Base-by-base conservation (phyloP, 805 yeast species). In the Wickerhamomyces bovis region DNA sequence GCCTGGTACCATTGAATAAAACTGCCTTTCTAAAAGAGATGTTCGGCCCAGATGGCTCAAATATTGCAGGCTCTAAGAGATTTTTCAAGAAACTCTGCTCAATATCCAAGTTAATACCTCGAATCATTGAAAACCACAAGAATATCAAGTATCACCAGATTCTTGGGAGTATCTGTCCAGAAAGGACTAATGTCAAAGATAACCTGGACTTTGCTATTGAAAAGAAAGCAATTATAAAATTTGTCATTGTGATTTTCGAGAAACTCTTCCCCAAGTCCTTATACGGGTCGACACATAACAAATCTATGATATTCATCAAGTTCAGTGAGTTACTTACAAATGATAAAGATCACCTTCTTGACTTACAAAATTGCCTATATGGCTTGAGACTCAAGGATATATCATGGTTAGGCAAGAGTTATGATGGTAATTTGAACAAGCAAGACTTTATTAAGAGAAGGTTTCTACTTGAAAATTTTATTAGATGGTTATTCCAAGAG, bases 401-500 rank as follows among this genome's bases (percentile, higher is more conserved):
- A 3, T 28, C 46, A 0, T 86, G 95, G 95, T 54, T 83, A 1
- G 75, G 76, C 0, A 66, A 66, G 20, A 28, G 41, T 0, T 43
- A 39, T 19, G 15, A 48, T 2, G 47, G 56, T 23, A 22, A 58
- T 12, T 53, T 64, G 11, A 73, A 72, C n/a, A 65, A 63, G 21
- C 72, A 70, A 13, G 85, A 79, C 43, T 66, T 63, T 26, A 43
- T 52, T 1, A 62, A 65, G 48, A 68, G 81, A 3, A 61, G 57
- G 41, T 16, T 45, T 0, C 53, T 76, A 16, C 59, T 81, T 12
- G 46, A 53, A 2, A 52, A 57, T 2, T 78, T 86, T 42, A 23
- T 85, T 1, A 42, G 44, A 1, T 90, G 96, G 96, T 42, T 84
- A 2, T 75, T 84, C 38, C 51, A 63, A 0, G 36, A 31, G 0